Conservation (phyloP, 1,139 yeast species). For the Suhomyces chickasaworum region DNA sequence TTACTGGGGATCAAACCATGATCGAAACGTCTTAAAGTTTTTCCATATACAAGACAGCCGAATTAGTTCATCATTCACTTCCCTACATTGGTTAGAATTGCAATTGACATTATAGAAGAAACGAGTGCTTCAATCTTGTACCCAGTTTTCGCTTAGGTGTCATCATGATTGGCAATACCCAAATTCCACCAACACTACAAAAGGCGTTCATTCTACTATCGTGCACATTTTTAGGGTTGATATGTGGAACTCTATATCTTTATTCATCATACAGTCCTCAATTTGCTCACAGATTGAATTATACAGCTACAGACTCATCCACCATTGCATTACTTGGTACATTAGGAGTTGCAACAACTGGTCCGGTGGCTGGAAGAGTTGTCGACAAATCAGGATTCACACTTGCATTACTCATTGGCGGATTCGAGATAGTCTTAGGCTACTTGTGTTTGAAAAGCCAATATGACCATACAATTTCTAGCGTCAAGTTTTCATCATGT, state of each 20-base stretch:
- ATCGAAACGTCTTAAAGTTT: constrained; percentile 1
- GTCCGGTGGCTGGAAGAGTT: constrained; percentile 59
- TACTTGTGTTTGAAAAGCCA: constrained; percentile 52
- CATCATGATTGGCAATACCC: constrained; percentile 1
- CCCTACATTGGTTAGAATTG: not conserved
- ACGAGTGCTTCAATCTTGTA: not conserved
- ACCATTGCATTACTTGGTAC: constrained; percentile 61
- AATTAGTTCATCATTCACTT: not conserved
- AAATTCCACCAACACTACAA: constrained; percentile 28
- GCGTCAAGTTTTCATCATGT: constrained; percentile 36
- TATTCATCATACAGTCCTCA: constrained; percentile 69
- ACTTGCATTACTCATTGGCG: constrained; percentile 46
- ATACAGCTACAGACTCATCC: constrained; percentile 58
- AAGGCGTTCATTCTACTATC: constrained; percentile 43
- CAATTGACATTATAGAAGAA: not conserved
- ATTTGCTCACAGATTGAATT: constrained; percentile 51
- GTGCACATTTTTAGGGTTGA: constrained; percentile 54
- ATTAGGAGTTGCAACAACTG: constrained; percentile 57
- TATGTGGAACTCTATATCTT: constrained; percentile 62
- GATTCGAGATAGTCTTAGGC: constrained; percentile 42
- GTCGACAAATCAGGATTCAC: constrained; percentile 60
- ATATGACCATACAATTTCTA: constrained; percentile 35
- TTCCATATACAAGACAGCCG: not conserved
- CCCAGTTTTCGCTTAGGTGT: not conserved
- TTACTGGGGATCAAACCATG: constrained; percentile 6